phyloP scores from a whole-genome alignment of 331 rosid genomes.

The Rosa hybrid region DNA sequence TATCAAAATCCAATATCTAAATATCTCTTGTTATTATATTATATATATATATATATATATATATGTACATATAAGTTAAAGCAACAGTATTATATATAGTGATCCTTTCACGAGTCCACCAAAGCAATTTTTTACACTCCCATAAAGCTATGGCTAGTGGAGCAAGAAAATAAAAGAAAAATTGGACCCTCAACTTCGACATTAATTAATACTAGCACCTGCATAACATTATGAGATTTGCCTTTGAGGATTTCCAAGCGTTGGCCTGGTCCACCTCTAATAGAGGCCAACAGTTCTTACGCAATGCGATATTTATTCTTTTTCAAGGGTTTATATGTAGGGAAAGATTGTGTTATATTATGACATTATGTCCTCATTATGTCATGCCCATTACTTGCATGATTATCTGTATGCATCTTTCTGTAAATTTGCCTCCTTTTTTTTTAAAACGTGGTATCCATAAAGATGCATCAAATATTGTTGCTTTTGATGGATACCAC shows the following conservation, averaged over 20 bases:
- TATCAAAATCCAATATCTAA: background rate
- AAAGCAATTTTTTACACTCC: background rate
- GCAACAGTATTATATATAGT: background rate
- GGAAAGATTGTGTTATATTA: constrained; percentile 1
- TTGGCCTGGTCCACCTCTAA: background rate
- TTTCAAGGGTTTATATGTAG: background rate
- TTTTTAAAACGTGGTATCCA: no score
- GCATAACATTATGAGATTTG: background rate
- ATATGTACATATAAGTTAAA: background rate
- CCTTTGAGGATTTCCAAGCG: background rate
- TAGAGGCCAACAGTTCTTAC: background rate
- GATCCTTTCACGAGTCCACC: background rate
- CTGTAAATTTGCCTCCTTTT: background rate
- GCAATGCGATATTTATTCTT: background rate
- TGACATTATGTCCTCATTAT: background rate
- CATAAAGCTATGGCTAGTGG: background rate
- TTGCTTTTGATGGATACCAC: background rate
- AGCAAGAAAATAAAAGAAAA: background rate
- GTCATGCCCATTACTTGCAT: background rate
- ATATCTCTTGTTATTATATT: background rate
- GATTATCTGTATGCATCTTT: background rate
- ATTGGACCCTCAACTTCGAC: background rate
- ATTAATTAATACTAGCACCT: background rate
- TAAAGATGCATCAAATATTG: no score
- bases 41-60: no score